phyloP scores from a whole-genome alignment of 2,329 filamentous ascomycete species.

The Cladobotryum mycophilum region DNA sequence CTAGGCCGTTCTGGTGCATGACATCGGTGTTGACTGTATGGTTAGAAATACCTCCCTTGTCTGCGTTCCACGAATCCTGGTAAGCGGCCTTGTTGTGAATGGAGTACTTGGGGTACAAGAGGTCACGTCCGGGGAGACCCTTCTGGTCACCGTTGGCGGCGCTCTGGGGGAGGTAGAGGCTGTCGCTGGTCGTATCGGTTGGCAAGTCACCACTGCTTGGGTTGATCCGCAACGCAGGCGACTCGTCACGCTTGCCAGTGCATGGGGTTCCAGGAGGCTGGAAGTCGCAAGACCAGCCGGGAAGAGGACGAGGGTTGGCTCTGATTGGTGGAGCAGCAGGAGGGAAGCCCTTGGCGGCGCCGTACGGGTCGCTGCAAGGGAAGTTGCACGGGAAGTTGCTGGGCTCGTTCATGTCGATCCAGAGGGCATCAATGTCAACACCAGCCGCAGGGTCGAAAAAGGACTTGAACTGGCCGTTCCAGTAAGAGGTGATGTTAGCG shows the following conservation, averaged over 20 bases:
- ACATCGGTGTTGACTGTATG: slow-evolving; percentile 72
- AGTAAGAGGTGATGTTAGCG: slow-evolving; percentile 57
- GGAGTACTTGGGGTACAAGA: slow-evolving; percentile 70
- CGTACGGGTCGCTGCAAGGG: slow-evolving; percentile 23
- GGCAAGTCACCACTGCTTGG: slow-evolving; percentile 5
- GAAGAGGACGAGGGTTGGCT: slow-evolving; percentile 55
- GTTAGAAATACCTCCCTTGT: slow-evolving; percentile 52
- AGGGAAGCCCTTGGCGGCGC: slow-evolving; percentile 38
- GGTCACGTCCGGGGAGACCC: slow-evolving; percentile 44
- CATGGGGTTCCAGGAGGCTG: slow-evolving; percentile 21
- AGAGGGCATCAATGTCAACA: slow-evolving; percentile 70
- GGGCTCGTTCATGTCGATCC: slow-evolving; percentile 63
- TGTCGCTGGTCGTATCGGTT: neutral
- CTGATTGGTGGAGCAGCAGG: slow-evolving; percentile 58
- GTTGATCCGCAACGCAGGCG: neutral
- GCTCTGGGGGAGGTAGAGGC: slow-evolving; percentile 26
- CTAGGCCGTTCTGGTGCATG: slow-evolving; percentile 63
- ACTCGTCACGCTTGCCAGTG: slow-evolving; percentile 5
- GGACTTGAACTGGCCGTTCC: slow-evolving; percentile 58
- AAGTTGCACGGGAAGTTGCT: slow-evolving; percentile 28
- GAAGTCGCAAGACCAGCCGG: slow-evolving; percentile 54
- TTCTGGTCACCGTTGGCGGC: slow-evolving; percentile 44
- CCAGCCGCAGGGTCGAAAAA: slow-evolving; percentile 61
- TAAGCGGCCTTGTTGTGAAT: slow-evolving; percentile 65
- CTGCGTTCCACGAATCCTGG: slow-evolving; percentile 30